These are phyloP conservation scores for Neonectria magnoliae DNA, from an alignment of 2,329 filamentous ascomycete species.

Conservation along the genomic window DNA sequence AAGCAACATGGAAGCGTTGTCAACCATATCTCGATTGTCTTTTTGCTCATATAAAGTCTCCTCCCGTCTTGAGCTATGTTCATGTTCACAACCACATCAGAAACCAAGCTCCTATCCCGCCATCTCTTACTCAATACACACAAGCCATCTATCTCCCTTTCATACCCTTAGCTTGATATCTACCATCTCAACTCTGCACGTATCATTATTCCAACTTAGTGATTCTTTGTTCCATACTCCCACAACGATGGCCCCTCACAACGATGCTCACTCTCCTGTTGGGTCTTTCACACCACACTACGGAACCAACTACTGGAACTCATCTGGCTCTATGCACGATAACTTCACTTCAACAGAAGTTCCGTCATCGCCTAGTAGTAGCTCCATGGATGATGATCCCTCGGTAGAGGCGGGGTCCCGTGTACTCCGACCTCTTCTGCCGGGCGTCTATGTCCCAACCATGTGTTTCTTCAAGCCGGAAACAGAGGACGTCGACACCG, in stretches of 20 bases:
- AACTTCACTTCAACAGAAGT: slow-evolving; percentile 43
- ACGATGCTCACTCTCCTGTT: slow-evolving; percentile 35
- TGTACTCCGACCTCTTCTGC: slow-evolving; percentile 51
- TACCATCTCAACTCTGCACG: not conserved
- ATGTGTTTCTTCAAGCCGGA: slow-evolving; percentile 76
- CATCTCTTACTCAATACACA: not conserved
- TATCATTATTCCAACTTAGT: not conserved
- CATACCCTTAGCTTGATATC: not conserved
- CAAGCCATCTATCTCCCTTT: not conserved
- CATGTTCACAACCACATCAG: slow-evolving; percentile 9
- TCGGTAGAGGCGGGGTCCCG: slow-evolving; percentile 48
- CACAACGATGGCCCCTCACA: slow-evolving; percentile 36
- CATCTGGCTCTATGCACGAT: slow-evolving; percentile 43
- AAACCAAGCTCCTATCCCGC: not conserved
- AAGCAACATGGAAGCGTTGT: not conserved
- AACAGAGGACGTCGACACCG: slow-evolving; percentile 73
- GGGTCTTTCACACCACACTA: slow-evolving; percentile 42
- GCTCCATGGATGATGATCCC: slow-evolving; percentile 54
- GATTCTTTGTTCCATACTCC: not conserved
- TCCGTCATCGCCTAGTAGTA: slow-evolving; percentile 52
- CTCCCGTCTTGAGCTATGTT: slow-evolving; percentile 3
- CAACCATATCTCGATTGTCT: not conserved
- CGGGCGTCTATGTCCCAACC: slow-evolving; percentile 77
- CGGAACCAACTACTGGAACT: slow-evolving; percentile 47
- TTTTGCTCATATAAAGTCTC: slow-evolving; percentile 3